phyloP scores from a whole-genome alignment of 345 rosid genomes.

The sweet orange (Citrus sinensis) region DVS_A1.0 CM039165.1:17656001-17656500 shows the following conservation, averaged over 20 bases:
- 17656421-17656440: neutral
- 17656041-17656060: neutral
- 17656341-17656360: neutral
- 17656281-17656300: neutral
- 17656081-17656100: neutral
- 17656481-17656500: neutral
- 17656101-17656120: neutral
- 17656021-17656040: neutral
- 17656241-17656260: neutral
- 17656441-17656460: neutral
- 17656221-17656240: neutral
- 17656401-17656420: neutral
- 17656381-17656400: neutral
- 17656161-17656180: neutral
- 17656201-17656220: neutral
- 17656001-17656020: neutral
- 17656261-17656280: neutral
- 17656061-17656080: neutral
- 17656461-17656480: neutral
- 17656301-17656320: neutral
- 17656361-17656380: neutral
- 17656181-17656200: neutral
- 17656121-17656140: too few relatives aligned
- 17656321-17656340: neutral
- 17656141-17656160: neutral